Evolutionary conservation across 129 eudicot species (phyloP), one percentile per base, ranked within the genome.

Genomic region (Chrysanthemum lavandulifolium): DNA sequence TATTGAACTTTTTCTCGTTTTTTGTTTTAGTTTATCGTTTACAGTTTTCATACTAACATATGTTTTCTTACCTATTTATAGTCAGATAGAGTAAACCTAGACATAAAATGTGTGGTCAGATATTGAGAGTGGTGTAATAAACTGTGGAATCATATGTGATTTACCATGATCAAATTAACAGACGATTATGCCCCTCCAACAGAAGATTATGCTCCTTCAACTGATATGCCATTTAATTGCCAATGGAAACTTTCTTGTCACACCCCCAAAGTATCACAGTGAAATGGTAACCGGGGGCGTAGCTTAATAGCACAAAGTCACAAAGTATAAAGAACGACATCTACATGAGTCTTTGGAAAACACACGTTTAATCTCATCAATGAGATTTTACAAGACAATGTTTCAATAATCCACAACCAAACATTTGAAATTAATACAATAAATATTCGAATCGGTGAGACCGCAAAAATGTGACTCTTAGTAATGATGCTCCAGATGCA

Each of bases 71-170:
- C 47, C 7, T 79, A 64, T 45, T 69, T 71, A 12, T 84, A 93
- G 96, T 87, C 96, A 11, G 97, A 93, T 87, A 93, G 87, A 84
- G 90, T 93, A 65, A 93, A 89, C 77, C 79, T 93, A 70, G 97
- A 93, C 81, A 89, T 93, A 57, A 86, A 82, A 80, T 82, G 97
- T 70, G 97, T 93, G 61, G 86, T 78, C 68, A 0, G 21, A 19
- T 19, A 19, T 19, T 19, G 98, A 0, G 86, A 84, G 51, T 93
- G 98, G 97, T 93, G 98, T 69, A 93, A 93, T 68, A 93, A 93
- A 57, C 73, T 93, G 62, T 93, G 98, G 98, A 90, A 93, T 73
- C 97, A 92, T 48, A 78, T 86, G 25, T 80, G 98, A 54, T 93
- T 93, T 79, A 96, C 96, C n/a, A 93, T 93, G 92, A 84, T 85